A percentile compares a stretch with the other conserved stretches of the same genome.
Conservation (phyloP, 106 monocot genomes). For the Narthecium ossifragum region DNA sequence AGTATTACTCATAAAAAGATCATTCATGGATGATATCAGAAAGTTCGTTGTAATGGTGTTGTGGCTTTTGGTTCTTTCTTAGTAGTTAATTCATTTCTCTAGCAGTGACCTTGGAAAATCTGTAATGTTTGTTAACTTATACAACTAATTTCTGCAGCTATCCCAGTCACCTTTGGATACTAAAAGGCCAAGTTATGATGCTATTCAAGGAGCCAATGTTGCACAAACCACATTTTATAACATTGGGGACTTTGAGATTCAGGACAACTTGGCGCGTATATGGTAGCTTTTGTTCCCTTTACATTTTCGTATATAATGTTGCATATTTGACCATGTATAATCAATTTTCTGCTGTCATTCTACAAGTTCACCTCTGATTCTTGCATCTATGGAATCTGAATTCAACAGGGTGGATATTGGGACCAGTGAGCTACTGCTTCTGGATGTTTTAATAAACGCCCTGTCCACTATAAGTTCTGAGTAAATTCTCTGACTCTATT, state of each 20-base stretch:
- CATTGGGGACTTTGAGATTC: slow-evolving; percentile 90
- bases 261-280: slow-evolving; percentile 87
- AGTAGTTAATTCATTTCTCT: background rate
- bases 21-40: too few species aligned
- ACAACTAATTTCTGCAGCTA: slow-evolving; percentile 31
- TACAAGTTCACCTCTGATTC: background rate
- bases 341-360: too few species aligned
- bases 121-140: background rate
- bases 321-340: too few species aligned
- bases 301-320: too few species aligned
- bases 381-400: background rate
- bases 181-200: slow-evolving; percentile 89
- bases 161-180: slow-evolving; percentile 70
- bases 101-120: background rate
- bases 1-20: too few species aligned
- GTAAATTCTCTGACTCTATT: slow-evolving; percentile 33
- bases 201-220: slow-evolving; percentile 80
- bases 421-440: slow-evolving; percentile 72
- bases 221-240: slow-evolving; percentile 90
- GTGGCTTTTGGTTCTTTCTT: too few species aligned
- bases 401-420: slow-evolving; percentile 87
- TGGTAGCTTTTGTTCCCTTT: slow-evolving; percentile 34
- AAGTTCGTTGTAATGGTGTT: too few species aligned
- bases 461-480: slow-evolving; percentile 69
- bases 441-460: slow-evolving; percentile 79